Evolutionary conservation across 352 stramenopile genomes (phyloP).

Genomic region (Phytophthora vignae): DNA sequence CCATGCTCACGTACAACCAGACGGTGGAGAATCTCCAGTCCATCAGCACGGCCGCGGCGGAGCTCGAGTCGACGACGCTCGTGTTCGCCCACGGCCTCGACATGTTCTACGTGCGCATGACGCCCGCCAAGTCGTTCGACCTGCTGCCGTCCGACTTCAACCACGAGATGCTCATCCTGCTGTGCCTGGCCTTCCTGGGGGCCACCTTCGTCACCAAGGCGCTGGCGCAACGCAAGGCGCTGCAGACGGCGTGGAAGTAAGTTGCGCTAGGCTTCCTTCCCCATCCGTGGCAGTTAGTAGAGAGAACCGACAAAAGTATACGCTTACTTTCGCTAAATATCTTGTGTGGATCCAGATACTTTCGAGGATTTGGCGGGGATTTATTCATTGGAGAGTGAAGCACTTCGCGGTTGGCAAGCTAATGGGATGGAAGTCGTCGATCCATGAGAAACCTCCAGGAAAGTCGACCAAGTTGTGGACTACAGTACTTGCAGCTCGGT

Average conservation of each 20-base stretch:
- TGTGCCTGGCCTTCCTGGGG: constrained; percentile 90
- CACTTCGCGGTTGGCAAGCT: not conserved
- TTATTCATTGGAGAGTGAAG: no score
- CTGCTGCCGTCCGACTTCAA: constrained; percentile 97
- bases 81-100: constrained; percentile 94
- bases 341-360: no score
- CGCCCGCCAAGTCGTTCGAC: constrained; percentile 96
- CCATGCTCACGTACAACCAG: constrained; percentile 93
- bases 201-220: constrained; percentile 73
- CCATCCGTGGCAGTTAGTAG: constrained; percentile 9
- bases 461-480: no score
- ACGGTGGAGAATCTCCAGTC: constrained; percentile 83
- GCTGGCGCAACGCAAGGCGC: constrained; percentile 75
- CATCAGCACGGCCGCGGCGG: constrained; percentile 76
- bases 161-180: constrained; percentile 92
- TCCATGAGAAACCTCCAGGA: no score
- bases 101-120: constrained; percentile 94
- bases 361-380: no score
- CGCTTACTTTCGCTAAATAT: no score
- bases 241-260: constrained; percentile 88
- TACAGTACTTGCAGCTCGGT: no score
- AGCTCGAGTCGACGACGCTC: constrained; percentile 96
- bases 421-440: not conserved
- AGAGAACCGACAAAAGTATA: no score
- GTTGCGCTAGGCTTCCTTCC: constrained; percentile 1